A percentile compares a stretch with the other conserved stretches of the same genome.
These are phyloP conservation scores for Russula dissimulans DNA, from an alignment of 768 basidiomycete genomes.

Conservation along the genomic window DNA sequence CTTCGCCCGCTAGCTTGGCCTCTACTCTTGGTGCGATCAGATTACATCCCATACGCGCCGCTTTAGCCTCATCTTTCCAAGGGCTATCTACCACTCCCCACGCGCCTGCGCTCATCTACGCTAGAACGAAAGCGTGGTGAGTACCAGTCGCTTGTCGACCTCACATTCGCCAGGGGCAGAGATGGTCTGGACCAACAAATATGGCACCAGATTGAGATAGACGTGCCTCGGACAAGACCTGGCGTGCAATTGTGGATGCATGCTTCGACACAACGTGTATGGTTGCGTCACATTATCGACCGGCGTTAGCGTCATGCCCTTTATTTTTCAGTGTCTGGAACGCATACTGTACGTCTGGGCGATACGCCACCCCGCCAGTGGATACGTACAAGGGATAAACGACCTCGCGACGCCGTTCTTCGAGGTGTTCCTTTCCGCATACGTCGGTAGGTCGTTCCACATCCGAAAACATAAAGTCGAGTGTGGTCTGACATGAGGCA, in stretches of 20 bases:
- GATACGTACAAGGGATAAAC: conserved; percentile 99
- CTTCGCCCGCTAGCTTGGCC: conserved; percentile 92
- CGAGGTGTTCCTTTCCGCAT: conserved; percentile 91
- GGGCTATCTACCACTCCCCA: conserved; percentile 89
- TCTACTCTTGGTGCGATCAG: conserved; percentile 65
- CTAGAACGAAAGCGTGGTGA: conserved; percentile 88
- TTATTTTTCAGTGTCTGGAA: conserved; percentile 64
- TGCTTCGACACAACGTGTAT: conserved; percentile 77
- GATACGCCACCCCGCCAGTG: conserved; percentile 95
- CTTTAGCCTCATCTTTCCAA: conserved; percentile 26
- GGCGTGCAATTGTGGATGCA: conserved; percentile 90
- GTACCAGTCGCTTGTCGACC: conserved; percentile 80
- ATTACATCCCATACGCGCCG: neutral
- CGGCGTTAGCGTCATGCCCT: conserved; percentile 12
- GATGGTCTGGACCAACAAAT: conserved; percentile 90
- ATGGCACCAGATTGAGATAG: conserved; percentile 99
- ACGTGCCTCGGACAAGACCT: conserved; percentile 91
- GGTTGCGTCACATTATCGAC: conserved; percentile 20
- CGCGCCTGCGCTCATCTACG: conserved; percentile 61
- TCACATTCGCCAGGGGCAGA: conserved; percentile 81
- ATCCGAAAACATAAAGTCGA: neutral
- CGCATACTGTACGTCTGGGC: conserved; percentile 98
- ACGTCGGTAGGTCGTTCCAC: conserved; percentile 57
- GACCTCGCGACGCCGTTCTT: conserved; percentile 98
- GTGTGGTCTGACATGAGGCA: neutral